Evolutionary conservation across 495 filamentous ascomycete genomes (phyloP).

Genomic region (Hypoxylon cercidicola): DNA sequence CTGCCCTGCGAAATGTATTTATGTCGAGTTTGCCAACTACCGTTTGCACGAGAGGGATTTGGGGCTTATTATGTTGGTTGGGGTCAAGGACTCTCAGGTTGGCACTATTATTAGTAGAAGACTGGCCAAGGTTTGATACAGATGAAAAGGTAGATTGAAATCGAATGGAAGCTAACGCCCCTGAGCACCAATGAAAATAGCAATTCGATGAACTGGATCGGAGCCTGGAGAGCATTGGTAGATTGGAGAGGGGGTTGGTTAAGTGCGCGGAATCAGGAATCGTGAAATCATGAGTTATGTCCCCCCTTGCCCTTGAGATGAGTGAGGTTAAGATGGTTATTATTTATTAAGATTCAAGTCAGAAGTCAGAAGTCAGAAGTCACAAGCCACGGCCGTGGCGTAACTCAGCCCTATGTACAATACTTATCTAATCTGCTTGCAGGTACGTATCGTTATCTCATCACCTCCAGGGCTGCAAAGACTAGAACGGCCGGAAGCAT

Average conservation of each 20-base stretch:
- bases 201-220: constrained; percentile 9
- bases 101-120: background rate
- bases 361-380: background rate
- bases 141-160: constrained; percentile 16
- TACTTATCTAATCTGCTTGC: background rate
- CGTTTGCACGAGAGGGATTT: constrained; percentile 3
- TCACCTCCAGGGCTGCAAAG: no score
- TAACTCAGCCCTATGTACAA: no score
- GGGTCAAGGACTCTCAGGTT: background rate
- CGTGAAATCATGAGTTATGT: no score
- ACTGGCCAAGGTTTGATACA: background rate
- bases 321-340: no score
- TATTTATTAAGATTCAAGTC: no score
- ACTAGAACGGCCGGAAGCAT: constrained; percentile 5
- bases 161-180: background rate
- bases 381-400: no score
- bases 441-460: background rate
- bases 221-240: constrained; percentile 9
- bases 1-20: constrained; percentile 23
- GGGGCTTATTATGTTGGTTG: background rate
- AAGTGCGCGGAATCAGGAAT: no score
- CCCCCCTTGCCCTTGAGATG: no score
- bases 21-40: constrained; percentile 16
- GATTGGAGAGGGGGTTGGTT: no score
- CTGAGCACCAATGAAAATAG: background rate